Base-by-base conservation (phyloP, 2,329 filamentous ascomycete genomes). In the Colletotrichum navitas region DNA sequence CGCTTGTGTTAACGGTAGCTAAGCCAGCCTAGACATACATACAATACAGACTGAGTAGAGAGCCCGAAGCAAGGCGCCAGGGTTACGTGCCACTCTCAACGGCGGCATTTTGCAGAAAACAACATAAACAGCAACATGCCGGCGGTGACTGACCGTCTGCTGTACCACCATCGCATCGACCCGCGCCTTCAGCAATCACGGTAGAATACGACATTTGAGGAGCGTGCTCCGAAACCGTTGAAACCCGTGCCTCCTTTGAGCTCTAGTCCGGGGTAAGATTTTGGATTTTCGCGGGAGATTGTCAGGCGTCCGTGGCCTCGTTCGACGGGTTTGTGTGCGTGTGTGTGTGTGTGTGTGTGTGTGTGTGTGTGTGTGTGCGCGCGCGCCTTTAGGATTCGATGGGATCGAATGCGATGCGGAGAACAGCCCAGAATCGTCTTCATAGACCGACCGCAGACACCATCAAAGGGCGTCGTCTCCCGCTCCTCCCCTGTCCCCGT, bases 151-250 rank as follows among this genome's bases (percentile, higher is more conserved):
- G 39, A 18, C 21, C 11, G 43, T n/a, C 43, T 45, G 8, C 21
- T 5, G 8, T 45, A n/a, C 43, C 21, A 43, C 18, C 16, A 21
- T 21, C 41, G 18, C 18, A 21, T 3, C 41, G 43, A n/a, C 7
- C 45, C 45, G n/a, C n/a, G 45, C 8, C n/a, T 24, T 18, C 32
- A 51, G 41, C 12, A 18, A n/a, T 39, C 16, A 32, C 29, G 51
- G 59, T 47, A 45, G n/a, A 60, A 60, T 69, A 60, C 59, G 29
- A 64, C 65, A 39, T 63, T 68, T 45, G 52, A 72, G 65, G 65
- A 51, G 45, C 47, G 43, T 72, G 52, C 21, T 49, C 60, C 69
- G 69, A 72, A 72, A 68, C 69, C 65, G 65, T 72, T 68, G 65
- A 64, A 72, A 64, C 65, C 51, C 52, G 51, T 63, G 32, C 51